Evolutionary conservation across 2,329 filamentous ascomycete genomes (phyloP).

Genomic region (Lasiodiplodia hormozganensis): DNA sequence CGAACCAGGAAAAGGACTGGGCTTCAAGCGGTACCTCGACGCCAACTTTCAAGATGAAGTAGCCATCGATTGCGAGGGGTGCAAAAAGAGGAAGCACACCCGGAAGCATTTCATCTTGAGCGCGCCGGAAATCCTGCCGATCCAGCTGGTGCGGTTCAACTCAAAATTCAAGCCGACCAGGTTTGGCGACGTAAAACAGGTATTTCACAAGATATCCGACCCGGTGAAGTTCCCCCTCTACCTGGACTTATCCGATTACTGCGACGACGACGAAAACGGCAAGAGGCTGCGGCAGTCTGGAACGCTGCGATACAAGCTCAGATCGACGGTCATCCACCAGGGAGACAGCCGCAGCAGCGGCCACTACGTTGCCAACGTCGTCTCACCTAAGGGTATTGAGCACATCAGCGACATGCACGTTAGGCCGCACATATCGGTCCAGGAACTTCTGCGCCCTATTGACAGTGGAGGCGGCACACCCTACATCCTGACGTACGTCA

Average conservation of each 20-base stretch:
- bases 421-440: not conserved
- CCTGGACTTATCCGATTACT: constrained; percentile 14
- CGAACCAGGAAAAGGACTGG: not conserved
- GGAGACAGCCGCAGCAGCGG: not conserved
- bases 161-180: too few species aligned
- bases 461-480: not conserved
- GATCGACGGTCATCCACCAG: not conserved
- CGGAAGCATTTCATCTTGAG: constrained; percentile 18
- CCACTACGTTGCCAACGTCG: constrained; percentile 24
- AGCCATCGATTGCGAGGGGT: constrained; percentile 31
- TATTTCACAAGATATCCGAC: not conserved
- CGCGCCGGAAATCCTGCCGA: constrained; percentile 32
- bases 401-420: not conserved
- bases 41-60: constrained; percentile 28
- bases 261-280: not conserved
- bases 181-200: too few species aligned
- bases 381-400: constrained; percentile 8
- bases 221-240: not conserved
- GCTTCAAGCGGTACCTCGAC: constrained; percentile 30
- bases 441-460: not conserved
- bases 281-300: not conserved
- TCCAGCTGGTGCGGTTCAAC: constrained; percentile 33
- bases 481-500: constrained; percentile 18
- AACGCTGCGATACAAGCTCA: constrained; percentile 13
- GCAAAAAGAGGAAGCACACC: constrained; percentile 27